These are phyloP conservation scores for Metschnikowia gelsemii DNA, from an alignment of 805 yeast genomes.

Conservation along the genomic window DNA sequence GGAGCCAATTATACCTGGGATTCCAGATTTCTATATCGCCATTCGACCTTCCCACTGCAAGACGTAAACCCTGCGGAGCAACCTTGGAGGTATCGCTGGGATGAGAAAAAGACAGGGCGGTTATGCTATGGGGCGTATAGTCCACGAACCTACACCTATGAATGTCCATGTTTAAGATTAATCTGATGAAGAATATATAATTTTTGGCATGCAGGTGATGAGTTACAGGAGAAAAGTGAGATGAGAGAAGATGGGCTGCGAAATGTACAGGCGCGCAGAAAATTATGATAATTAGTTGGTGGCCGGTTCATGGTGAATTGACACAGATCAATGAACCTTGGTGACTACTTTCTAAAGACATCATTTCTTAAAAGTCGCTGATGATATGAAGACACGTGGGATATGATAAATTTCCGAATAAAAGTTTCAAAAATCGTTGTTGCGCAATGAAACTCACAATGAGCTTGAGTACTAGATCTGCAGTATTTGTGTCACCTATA, in stretches of 20 bases:
- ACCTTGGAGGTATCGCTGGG: conserved; percentile 20
- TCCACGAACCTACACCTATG: conserved; percentile 94
- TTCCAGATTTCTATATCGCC: conserved; percentile 97
- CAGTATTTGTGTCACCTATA: background rate
- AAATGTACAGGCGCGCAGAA: conserved; percentile 12
- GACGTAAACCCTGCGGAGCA: conserved; percentile 57
- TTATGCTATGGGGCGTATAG: conserved; percentile 78
- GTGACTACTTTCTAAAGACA: background rate
- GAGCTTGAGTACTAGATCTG: background rate
- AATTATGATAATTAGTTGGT: too few species aligned
- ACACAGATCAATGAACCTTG: too few species aligned
- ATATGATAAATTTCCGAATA: too few species aligned
- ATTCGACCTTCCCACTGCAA: conserved; percentile 90
- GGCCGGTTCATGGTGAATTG: too few species aligned
- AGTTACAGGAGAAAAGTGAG: conserved; percentile 11
- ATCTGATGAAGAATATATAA: conserved; percentile 9
- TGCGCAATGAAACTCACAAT: background rate
- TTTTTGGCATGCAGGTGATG: conserved; percentile 22
- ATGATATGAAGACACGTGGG: too few species aligned
- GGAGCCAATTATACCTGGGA: conserved; percentile 78
- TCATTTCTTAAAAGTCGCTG: too few species aligned
- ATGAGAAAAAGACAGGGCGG: conserved; percentile 77
- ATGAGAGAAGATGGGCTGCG: conserved; percentile 14
- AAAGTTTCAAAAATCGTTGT: too few species aligned
- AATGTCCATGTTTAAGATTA: conserved; percentile 54